Base-by-base conservation (phyloP, 495 filamentous ascomycete genomes). In the Penicillium desertorum region DNA sequence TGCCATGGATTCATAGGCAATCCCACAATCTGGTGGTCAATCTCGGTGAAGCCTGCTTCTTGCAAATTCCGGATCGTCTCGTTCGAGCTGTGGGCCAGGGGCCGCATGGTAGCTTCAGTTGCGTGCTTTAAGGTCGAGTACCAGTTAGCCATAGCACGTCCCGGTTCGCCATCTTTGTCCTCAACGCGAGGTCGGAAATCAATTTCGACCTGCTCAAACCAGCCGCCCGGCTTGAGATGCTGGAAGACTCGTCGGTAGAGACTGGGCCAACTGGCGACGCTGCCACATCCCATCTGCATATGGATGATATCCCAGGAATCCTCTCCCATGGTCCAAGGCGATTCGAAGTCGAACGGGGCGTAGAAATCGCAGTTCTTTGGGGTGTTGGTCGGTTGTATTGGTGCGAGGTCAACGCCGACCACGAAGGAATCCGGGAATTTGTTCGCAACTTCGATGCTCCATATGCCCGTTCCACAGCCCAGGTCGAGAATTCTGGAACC, bases 191-290 rank as follows among this genome's bases (percentile, higher is more conserved):
- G 90, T 23, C 81, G 74, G 47, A 88, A 84, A 68, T 98, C 91
- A 32, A 98, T 89, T 67, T 98, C 93, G n/a, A 96, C 84, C 53
- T 96, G 92, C 71, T 98, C 93, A 45, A 96, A 77, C 71, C 82
- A 86, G 11, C 90, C 92, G 5, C 88, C 85, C 10, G 92, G 90
- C 58, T 83, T 87, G n/a, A 96, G 81, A 62, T 96, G 91, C 41
- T 86, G 85, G 63, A 86, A 87, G 19, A 87, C 75, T 54, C 86
- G 86, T 56, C 71, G 72, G 68, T 96, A 96, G 30, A 95, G 72
- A 51, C 82, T 80, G 19, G 82, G 79, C 91, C 92, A 98, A 63
- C 84, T 86, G 8, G 77, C 72, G 50, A 97, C 87, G 69, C 89
- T 91, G 7, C 93, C 93, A 58, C 79, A 79, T n/a, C 90, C 84